phyloP scores from a whole-genome alignment of 2,329 filamentous ascomycete species.

The Aspergillus spinulosporus region DNA sequence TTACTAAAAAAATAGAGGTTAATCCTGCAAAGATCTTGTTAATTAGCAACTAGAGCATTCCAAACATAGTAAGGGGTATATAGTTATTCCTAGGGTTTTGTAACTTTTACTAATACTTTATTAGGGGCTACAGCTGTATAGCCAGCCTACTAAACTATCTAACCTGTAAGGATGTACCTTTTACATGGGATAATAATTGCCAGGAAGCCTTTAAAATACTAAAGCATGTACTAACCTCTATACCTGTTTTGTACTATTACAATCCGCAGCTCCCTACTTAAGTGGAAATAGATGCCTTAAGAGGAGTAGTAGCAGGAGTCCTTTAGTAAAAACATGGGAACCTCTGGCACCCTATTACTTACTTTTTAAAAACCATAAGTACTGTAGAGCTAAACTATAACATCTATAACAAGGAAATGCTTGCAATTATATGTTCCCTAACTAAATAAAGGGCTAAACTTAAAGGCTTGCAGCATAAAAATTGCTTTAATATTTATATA shows the following conservation, averaged over 20 bases:
- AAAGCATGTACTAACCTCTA: too few species aligned
- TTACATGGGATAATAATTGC: too few species aligned
- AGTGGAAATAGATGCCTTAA: too few species aligned
- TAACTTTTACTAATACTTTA: conserved; percentile 4
- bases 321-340: too few species aligned
- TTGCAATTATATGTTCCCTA: conserved; percentile 29
- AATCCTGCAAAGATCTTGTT: too few species aligned
- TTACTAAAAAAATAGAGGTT: neutral
- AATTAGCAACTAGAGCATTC: too few species aligned
- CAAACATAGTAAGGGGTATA: too few species aligned
- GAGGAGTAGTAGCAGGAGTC: too few species aligned
- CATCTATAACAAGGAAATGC: conserved; percentile 34
- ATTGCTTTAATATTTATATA: conserved; percentile 19
- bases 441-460: conserved; percentile 26
- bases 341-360: conserved; percentile 15
- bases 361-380: conserved; percentile 27
- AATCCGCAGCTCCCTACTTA: too few species aligned
- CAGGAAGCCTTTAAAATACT: too few species aligned
- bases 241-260: too few species aligned
- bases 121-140: neutral
- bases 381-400: conserved; percentile 28
- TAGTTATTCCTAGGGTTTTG: neutral
- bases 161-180: too few species aligned
- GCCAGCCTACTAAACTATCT: neutral
- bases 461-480: conserved; percentile 15